Evolutionary conservation across 805 yeast species (phyloP).

Genomic region (Brettanomyces bruxellensis): DNA sequence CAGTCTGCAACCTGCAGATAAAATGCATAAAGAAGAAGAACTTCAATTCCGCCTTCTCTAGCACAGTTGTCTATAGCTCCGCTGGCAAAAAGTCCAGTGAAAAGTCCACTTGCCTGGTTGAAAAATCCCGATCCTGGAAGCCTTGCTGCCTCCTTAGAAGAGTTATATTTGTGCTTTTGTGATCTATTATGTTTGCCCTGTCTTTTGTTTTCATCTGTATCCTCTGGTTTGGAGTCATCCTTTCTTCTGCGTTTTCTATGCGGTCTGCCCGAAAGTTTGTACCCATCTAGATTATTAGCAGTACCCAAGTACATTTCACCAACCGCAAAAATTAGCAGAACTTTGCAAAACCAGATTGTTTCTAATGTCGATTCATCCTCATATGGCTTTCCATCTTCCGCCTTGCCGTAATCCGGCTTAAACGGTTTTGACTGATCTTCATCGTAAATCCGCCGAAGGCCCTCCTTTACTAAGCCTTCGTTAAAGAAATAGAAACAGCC

Average conservation of each 20-base stretch:
- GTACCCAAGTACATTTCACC: slow-evolving; percentile 83
- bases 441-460: slow-evolving; percentile 53
- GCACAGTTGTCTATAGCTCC: slow-evolving; percentile 76
- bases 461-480: slow-evolving; percentile 68
- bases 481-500: slow-evolving; percentile 81
- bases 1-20: slow-evolving; percentile 79
- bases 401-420: slow-evolving; percentile 22
- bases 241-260: slow-evolving; percentile 15
- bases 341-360: slow-evolving; percentile 75
- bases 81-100: slow-evolving; percentile 67
- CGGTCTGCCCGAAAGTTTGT: slow-evolving; percentile 22
- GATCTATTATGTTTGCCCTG: neutral
- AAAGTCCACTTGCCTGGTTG: slow-evolving; percentile 69
- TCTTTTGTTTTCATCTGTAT: neutral
- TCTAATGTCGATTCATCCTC: slow-evolving; percentile 51
- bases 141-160: slow-evolving; percentile 25
- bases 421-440: slow-evolving; percentile 26
- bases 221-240: neutral
- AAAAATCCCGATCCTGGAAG: slow-evolving; percentile 76
- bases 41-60: slow-evolving; percentile 74
- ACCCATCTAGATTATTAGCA: slow-evolving; percentile 53
- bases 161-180: neutral
- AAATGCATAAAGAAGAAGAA: slow-evolving; percentile 64
- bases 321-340: slow-evolving; percentile 61
- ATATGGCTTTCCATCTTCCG: slow-evolving; percentile 14